phyloP scores from a whole-genome alignment of 768 basidiomycete genomes.

The Mycena sanguinolenta region DNA sequence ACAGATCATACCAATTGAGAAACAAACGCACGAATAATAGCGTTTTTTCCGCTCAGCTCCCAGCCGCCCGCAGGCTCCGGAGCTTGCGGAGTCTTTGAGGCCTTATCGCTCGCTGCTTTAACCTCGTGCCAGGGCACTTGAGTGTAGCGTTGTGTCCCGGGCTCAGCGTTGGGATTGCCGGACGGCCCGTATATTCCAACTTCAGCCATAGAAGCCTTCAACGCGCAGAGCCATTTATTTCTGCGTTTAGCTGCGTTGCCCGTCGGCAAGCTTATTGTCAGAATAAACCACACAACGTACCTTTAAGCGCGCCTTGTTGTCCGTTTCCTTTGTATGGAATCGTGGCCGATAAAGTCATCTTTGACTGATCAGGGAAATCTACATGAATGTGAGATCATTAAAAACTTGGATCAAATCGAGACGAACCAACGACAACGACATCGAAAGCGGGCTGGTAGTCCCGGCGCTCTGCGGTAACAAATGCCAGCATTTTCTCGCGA shows the following conservation, averaged over 20 bases:
- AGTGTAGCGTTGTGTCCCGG: conserved; percentile 72
- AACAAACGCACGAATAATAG: conserved; percentile 58
- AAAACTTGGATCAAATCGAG: neutral
- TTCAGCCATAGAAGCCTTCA: conserved; percentile 80
- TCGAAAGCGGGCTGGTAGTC: conserved; percentile 86
- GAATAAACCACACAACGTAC: conserved; percentile 45
- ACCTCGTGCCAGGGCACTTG: conserved; percentile 81
- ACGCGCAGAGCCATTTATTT: conserved; percentile 93
- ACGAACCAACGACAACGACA: conserved; percentile 71
- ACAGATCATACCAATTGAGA: conserved; percentile 11
- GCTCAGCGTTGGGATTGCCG: conserved; percentile 68
- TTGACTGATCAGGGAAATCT: conserved; percentile 87
- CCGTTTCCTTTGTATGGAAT: conserved; percentile 93
- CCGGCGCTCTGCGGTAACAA: conserved; percentile 76
- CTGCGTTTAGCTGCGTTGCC: conserved; percentile 71
- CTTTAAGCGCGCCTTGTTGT: conserved; percentile 82
- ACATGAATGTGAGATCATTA: conserved; percentile 4
- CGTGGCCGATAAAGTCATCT: conserved; percentile 76
- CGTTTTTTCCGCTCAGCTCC: conserved; percentile 66
- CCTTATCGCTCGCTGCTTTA: conserved; percentile 54
- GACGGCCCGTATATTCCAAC: conserved; percentile 77
- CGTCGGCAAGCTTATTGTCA: conserved; percentile 30
- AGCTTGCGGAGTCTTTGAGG: conserved; percentile 43
- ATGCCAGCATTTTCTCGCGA: conserved; percentile 83
- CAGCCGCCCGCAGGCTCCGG: conserved; percentile 57